Percentiles rank a stretch among this genome's conserved stretches.
These are phyloP conservation scores for Daldinia eschscholtzii DNA, from an alignment of 2,329 filamentous ascomycete species.

Conservation along the genomic window DNA sequence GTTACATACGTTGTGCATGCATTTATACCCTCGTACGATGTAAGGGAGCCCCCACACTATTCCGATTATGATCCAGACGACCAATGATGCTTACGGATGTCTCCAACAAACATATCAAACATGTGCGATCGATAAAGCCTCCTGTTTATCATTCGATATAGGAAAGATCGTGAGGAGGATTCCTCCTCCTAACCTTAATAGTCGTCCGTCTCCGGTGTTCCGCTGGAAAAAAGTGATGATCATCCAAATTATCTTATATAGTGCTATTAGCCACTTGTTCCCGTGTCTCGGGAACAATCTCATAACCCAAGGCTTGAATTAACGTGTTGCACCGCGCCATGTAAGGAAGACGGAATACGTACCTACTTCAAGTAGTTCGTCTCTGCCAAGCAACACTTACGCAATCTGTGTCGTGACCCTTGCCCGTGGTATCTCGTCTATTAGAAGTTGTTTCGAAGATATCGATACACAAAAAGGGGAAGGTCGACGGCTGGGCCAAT, in stretches of 20 bases:
- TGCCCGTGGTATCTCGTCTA: constrained; percentile 19
- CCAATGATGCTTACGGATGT: constrained; percentile 22
- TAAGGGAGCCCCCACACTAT: constrained; percentile 24
- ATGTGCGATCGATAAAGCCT: constrained; percentile 1
- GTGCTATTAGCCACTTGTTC: constrained; percentile 11
- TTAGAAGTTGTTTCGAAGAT: constrained; percentile 30
- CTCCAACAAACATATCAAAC: background rate
- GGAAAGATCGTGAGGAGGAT: background rate
- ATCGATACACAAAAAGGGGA: constrained; percentile 38
- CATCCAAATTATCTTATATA: constrained; percentile 26
- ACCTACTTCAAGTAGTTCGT: background rate
- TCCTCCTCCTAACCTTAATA: background rate
- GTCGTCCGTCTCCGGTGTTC: background rate
- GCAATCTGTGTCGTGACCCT: constrained; percentile 33
- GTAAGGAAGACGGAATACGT: background rate
- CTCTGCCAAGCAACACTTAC: constrained; percentile 30
- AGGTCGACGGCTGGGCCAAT: constrained; percentile 29
- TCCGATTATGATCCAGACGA: constrained; percentile 10
- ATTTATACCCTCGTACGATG: constrained; percentile 36
- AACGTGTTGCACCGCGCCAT: constrained; percentile 13
- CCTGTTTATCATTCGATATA: constrained; percentile 9
- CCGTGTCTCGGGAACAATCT: background rate
- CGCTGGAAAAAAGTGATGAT: background rate
- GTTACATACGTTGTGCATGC: constrained; percentile 35
- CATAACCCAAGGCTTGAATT: constrained; percentile 4